Base-by-base conservation (phyloP, 371 early-diverging fungal species). In the Zopfochytrium polystomum region DNA sequence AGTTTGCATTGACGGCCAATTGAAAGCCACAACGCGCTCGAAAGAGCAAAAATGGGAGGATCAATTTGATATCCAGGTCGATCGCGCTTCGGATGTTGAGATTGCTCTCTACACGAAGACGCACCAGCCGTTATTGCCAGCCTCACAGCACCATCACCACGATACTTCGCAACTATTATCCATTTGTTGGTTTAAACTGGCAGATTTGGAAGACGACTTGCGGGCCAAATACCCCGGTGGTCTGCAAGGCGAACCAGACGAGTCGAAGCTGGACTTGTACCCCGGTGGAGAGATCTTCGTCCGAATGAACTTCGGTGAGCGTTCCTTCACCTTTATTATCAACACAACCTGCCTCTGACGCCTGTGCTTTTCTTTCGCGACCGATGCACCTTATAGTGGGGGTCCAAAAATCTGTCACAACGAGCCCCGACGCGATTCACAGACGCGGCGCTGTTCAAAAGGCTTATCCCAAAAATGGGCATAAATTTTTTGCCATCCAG, bases 211-310 rank as follows among this genome's bases (percentile, higher is more conserved):
- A 52, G 78, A 77, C 6, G 73, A 77, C 35, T 29, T 76, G 34
- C 52, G 58, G 62, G 51, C 49, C 33, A 62, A 70, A 35, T 57
- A 70, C 55, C 55, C 52, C 11, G 33, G 43, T 23, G 62, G 72
- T 3, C 48, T 44, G 7, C 63, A 62, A 7, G 58, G 34, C 26
- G 74, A 71, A 13, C 65, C 71, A 30, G 66, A 66, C 18, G 78
- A 79, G 63, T 66, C 55, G 1, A 71, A 71, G 73, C 56, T 78
- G 31, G 80, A 81, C 52, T 62, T 81, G 68, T 80, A 79, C 56
- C 81, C 80, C 1, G 68, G 68, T 25, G 81, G 81, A 29, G 76
- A 79, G 63, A 30, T 81, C n/a, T 51, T 67, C 26, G 25, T 72
- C 15, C 50, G 66, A 44, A 33, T 72, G 20, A 71, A 63, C 55